A percentile compares a stretch with the other conserved stretches of the same genome.
Conservation (phyloP, 1,139 yeast species). For the Taphrina flavorubra region DNA sequence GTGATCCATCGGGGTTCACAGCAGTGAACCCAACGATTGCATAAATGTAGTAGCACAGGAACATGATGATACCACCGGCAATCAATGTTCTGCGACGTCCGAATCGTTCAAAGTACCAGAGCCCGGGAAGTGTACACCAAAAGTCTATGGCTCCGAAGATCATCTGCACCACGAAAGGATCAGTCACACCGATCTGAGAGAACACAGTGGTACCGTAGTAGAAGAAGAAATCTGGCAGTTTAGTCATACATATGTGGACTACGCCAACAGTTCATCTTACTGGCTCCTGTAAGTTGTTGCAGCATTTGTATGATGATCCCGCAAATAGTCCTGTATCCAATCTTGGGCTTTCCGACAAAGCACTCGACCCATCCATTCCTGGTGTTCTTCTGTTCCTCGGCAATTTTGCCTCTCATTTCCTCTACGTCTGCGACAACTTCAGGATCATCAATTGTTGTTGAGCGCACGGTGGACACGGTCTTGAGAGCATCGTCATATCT, state of each 20-base stretch:
- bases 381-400: constrained; percentile 54
- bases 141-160: constrained; percentile 68
- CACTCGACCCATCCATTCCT: constrained; percentile 52
- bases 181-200: constrained; percentile 57
- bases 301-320: constrained; percentile 59
- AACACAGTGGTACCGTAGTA: constrained; percentile 68
- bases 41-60: constrained; percentile 64
- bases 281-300: constrained; percentile 71
- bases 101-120: constrained; percentile 64
- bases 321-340: constrained; percentile 53
- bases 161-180: constrained; percentile 57
- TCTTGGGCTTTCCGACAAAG: constrained; percentile 46
- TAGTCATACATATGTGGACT: no score
- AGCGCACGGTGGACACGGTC: constrained; percentile 51
- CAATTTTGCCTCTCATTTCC: constrained; percentile 56
- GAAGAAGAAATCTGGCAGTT: constrained; percentile 51
- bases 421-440: constrained; percentile 54
- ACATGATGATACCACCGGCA: constrained; percentile 65
- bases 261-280: not conserved
- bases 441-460: constrained; percentile 55
- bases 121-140: constrained; percentile 64
- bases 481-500: constrained; percentile 54
- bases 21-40: constrained; percentile 62
- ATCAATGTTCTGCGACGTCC: constrained; percentile 63
- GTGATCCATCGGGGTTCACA: constrained; percentile 26